Evolutionary conservation across 2,329 filamentous ascomycete species (phyloP).

Genomic region (Apiospora saccharicola): DNA sequence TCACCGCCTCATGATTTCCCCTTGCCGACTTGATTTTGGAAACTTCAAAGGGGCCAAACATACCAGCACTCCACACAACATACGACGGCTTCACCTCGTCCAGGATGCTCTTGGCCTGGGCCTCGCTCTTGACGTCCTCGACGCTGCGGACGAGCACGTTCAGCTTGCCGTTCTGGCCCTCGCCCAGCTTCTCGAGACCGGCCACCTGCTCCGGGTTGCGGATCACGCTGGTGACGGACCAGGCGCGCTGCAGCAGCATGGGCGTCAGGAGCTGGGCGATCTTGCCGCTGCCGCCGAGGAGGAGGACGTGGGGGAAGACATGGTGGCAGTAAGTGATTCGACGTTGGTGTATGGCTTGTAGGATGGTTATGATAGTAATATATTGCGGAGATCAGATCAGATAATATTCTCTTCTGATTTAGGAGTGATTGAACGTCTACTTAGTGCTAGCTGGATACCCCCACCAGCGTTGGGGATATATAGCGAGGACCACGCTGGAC

Average conservation of each 20-base stretch:
- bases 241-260: conserved; percentile 75
- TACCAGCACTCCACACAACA: conserved; percentile 73
- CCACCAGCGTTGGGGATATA: neutral
- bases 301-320: conserved; percentile 60
- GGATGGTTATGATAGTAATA: no score
- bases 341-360: neutral
- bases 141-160: conserved; percentile 74
- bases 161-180: conserved; percentile 67
- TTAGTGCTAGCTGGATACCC: neutral
- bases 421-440: neutral
- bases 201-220: conserved; percentile 73
- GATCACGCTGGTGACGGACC: conserved; percentile 81
- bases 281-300: conserved; percentile 85
- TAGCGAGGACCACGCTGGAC: neutral
- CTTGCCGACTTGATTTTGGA: no score
- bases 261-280: conserved; percentile 78
- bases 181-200: conserved; percentile 68
- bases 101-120: conserved; percentile 68
- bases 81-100: conserved; percentile 68
- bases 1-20: no score
- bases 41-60: conserved; percentile 29
- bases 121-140: conserved; percentile 71
- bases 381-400: no score
- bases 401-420: no score
- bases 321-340: neutral